Base-by-base conservation (phyloP, 106 monocot species). In the Phalaenopsis aphrodite region DNA sequence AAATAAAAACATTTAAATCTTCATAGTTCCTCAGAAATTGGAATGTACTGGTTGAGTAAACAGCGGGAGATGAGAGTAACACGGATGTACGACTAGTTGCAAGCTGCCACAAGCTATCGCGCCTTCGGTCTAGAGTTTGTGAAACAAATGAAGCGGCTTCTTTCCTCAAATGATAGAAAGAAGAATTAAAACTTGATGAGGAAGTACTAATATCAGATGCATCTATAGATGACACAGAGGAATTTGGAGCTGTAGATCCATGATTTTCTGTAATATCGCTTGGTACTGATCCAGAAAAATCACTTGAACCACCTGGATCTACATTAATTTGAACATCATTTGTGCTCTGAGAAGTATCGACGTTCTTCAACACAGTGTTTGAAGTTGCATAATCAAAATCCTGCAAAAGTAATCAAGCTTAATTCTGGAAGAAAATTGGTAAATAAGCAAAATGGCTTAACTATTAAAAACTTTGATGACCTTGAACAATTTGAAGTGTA, bases 41-140 rank as follows among this genome's bases (percentile, higher is more conserved):
- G 79, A 90, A 89, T 49, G 92, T 98, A 78, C 97, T 98, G 37
- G 94, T 88, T 81, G 94, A 94, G 79, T 83, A 86, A 85, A 90
- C 86, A 86, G 90, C 88, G 80, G 94, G 83, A 81, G 83, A 94
- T 67, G 97, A 91, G 11, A 98, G 92, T 84, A 98, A 83, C 71
- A 94, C 97, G 81, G 97, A 90, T 75, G 92, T 48, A 84, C 97
- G 94, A 89, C 97, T 98, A 68, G 94, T 91, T 12, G 82, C 89
- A 72, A 98, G 90, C 65, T 98, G 94, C 94, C 97, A 98, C 77
- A 98, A 78, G 87, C 94, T 94, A 84, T 85, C 92, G 77, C 90
- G 85, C 55, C 97, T 94, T 90, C 86, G 92, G 57, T 91, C 86
- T 67, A 98, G 39, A 57, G 89, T 85, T 80, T 87, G 84, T 48